Percentiles rank a stretch among this genome's conserved stretches.
phyloP scores from a whole-genome alignment of 352 stramenopile species.

The Globisporangium acanthophoron region DNA sequence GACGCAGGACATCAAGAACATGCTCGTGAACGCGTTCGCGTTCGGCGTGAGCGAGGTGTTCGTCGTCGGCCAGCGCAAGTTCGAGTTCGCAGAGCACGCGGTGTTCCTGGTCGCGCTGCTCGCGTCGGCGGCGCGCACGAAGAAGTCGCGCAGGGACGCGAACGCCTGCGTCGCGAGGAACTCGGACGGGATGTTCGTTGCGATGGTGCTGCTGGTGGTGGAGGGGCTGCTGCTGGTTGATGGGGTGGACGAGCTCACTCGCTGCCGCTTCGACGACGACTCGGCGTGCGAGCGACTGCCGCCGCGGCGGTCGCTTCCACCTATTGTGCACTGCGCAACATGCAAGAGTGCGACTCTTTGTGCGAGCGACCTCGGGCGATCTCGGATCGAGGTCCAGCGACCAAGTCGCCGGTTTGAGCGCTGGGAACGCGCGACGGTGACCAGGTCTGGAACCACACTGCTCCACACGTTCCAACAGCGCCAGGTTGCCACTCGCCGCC shows the following conservation, averaged over 20 bases:
- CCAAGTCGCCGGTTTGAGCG: too few species aligned
- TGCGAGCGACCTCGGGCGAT: too few species aligned
- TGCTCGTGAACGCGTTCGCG: slow-evolving; percentile 74
- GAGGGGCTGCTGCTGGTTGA: not conserved
- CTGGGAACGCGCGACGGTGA: too few species aligned
- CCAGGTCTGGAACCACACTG: too few species aligned
- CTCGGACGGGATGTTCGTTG: slow-evolving; percentile 30
- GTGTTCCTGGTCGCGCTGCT: slow-evolving; percentile 14
- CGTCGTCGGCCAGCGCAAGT: slow-evolving; percentile 86
- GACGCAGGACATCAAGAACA: slow-evolving; percentile 83
- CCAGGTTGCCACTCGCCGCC: not conserved
- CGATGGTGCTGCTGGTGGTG: slow-evolving; percentile 3
- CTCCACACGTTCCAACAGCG: not conserved
- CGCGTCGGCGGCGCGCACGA: slow-evolving; percentile 15
- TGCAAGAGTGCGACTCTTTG: too few species aligned
- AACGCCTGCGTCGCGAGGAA: slow-evolving; percentile 42
- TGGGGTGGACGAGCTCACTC: not conserved
- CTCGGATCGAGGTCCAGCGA: too few species aligned
- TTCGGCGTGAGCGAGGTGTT: slow-evolving; percentile 85
- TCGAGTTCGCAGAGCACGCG: slow-evolving; percentile 52
- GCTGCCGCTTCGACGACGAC: not conserved
- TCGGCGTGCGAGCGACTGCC: not conserved
- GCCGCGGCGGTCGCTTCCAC: not conserved
- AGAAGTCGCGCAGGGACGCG: slow-evolving; percentile 38
- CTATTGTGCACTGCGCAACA: too few species aligned